phyloP scores from a whole-genome alignment of 2,329 filamentous ascomycete species.

The Trichoderma oligosporum region DNA sequence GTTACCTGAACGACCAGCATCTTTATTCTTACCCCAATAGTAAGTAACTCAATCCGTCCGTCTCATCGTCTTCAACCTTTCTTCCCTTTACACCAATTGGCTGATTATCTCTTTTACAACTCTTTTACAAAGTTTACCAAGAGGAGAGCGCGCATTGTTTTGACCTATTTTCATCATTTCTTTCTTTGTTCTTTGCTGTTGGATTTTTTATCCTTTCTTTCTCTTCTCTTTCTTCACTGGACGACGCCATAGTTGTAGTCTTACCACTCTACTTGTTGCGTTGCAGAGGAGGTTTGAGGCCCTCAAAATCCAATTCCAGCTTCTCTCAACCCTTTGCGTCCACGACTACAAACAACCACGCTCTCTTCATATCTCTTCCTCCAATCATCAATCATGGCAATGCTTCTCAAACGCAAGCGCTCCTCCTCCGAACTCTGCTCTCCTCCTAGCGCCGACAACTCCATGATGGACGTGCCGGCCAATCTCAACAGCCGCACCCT shows the following conservation, averaged over 20 bases:
- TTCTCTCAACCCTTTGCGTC: not conserved
- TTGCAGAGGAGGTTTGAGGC: too few species aligned
- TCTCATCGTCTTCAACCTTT: not conserved
- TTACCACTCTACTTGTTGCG: not conserved
- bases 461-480: slow-evolving; percentile 36
- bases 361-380: not conserved
- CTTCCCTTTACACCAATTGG: not conserved
- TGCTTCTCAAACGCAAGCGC: slow-evolving; percentile 61
- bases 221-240: not conserved
- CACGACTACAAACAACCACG: not conserved
- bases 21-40: not conserved
- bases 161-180: not conserved
- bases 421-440: slow-evolving; percentile 55
- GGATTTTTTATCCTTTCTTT: not conserved
- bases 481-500: slow-evolving; percentile 55
- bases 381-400: slow-evolving; percentile 27
- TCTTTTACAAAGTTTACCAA: not conserved
- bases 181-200: not conserved
- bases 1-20: slow-evolving; percentile 12
- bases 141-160: not conserved
- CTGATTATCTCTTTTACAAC: not conserved
- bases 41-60: slow-evolving; percentile 15
- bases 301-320: not conserved
- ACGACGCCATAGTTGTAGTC: not conserved
- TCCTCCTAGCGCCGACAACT: slow-evolving; percentile 36